Conservation (phyloP, 306 rosid genomes). For the Prunus mira region DNA sequence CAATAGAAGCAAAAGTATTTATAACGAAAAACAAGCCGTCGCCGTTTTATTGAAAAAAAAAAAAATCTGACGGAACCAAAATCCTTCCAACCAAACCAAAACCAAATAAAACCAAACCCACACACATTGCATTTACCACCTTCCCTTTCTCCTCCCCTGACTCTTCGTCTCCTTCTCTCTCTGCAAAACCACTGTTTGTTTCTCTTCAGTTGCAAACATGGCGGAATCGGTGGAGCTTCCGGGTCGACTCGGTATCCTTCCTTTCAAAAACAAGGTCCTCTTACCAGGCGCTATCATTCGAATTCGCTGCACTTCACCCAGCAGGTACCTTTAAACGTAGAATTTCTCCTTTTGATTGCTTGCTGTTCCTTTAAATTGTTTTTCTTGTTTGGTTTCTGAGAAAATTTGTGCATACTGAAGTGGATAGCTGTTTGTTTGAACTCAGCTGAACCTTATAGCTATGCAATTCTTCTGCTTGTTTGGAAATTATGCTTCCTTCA, state of each 20-base stretch:
- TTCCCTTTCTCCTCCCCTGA: not conserved
- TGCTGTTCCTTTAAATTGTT: not conserved
- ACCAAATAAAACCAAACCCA: not conserved
- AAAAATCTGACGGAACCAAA: not conserved
- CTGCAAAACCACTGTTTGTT: not conserved
- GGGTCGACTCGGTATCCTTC: constrained; percentile 91
- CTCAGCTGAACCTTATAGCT: not conserved
- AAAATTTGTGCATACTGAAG: not conserved
- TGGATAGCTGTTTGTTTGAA: not conserved
- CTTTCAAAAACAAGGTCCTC: constrained; percentile 95
- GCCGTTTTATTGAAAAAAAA: constrained; percentile 12
- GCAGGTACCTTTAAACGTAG: constrained; percentile 47
- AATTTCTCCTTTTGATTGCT: not conserved
- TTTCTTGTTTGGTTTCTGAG: not conserved
- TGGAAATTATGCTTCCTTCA: not conserved
- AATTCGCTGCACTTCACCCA: constrained; percentile 95
- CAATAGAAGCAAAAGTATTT: no score
- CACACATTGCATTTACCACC: not conserved
- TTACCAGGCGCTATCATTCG: constrained; percentile 94
- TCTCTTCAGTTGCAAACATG: constrained; percentile 45
- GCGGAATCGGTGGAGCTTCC: constrained; percentile 91
- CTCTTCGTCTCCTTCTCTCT: not conserved
- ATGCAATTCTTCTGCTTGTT: not conserved
- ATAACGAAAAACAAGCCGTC: not conserved
- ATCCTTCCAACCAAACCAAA: not conserved